These are phyloP conservation scores for Apiotrichum laibachii DNA, from an alignment of 1,284 basidiomycete species.

Conservation along the genomic window DNA sequence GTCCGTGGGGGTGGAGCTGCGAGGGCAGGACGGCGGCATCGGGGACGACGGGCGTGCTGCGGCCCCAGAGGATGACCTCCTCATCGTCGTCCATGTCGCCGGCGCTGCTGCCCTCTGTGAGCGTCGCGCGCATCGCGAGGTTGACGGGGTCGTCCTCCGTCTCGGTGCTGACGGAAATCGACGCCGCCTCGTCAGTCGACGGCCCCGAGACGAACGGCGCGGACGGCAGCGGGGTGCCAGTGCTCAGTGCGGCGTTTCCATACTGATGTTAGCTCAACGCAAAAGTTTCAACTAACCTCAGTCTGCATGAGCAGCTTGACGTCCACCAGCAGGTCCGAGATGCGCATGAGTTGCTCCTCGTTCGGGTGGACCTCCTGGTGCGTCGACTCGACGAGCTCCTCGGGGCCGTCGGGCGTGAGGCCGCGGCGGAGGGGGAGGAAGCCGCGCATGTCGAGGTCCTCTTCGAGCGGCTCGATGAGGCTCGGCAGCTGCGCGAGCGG, in stretches of 20 bases:
- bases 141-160: conserved; percentile 79
- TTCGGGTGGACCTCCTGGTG: conserved; percentile 67
- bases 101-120: conserved; percentile 54
- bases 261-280: neutral
- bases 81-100: conserved; percentile 52
- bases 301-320: conserved; percentile 55
- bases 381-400: conserved; percentile 6
- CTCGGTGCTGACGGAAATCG: conserved; percentile 64
- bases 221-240: conserved; percentile 5
- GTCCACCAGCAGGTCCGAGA: conserved; percentile 78
- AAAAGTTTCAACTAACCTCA: conserved; percentile 34
- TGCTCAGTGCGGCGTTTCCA: conserved; percentile 7
- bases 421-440: conserved; percentile 74
- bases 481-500: conserved; percentile 65
- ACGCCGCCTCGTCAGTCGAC: conserved; percentile 53
- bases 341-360: conserved; percentile 90
- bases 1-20: neutral
- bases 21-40: neutral
- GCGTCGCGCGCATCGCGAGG: conserved; percentile 66
- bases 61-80: conserved; percentile 42
- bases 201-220: conserved; percentile 35
- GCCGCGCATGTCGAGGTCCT: conserved; percentile 85
- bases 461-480: conserved; percentile 70
- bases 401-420: conserved; percentile 50
- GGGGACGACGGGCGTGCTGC: conserved; percentile 10